These are phyloP conservation scores for Penicillium simplicissimum DNA, from an alignment of 495 filamentous ascomycete genomes.

Conservation along the genomic window DNA sequence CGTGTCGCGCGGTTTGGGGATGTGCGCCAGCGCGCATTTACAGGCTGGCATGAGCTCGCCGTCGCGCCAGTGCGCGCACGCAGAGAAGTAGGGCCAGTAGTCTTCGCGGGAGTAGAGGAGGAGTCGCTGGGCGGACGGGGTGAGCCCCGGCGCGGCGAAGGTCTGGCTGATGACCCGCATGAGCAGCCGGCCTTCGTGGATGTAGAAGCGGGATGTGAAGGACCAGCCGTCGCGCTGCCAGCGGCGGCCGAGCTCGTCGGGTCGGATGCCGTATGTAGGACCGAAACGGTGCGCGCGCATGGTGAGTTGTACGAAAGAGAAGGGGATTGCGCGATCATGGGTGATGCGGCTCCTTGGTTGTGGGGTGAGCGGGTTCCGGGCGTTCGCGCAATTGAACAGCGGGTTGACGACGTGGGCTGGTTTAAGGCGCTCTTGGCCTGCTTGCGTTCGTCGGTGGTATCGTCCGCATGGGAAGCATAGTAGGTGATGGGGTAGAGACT, in stretches of 20 bases:
- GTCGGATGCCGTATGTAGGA: slow-evolving; percentile 46
- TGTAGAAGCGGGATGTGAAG: slow-evolving; percentile 49
- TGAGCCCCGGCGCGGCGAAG: slow-evolving; percentile 46
- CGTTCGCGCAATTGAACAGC: slow-evolving; percentile 53
- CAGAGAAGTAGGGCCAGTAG: slow-evolving; percentile 60
- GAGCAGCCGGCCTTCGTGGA: slow-evolving; percentile 53
- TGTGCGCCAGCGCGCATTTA: slow-evolving; percentile 60
- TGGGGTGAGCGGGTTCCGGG: slow-evolving; percentile 39
- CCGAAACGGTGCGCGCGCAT: slow-evolving; percentile 44
- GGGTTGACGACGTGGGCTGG: slow-evolving; percentile 51
- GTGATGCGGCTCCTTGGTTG: slow-evolving; percentile 52
- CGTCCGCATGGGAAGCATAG: slow-evolving; percentile 56
- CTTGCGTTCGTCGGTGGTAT: slow-evolving; percentile 52
- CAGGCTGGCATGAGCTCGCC: slow-evolving; percentile 57
- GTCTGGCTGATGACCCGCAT: slow-evolving; percentile 51
- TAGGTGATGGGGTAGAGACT: slow-evolving; percentile 49
- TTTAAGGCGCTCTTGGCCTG: slow-evolving; percentile 51
- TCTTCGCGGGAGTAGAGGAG: slow-evolving; percentile 59
- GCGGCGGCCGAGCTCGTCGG: slow-evolving; percentile 44
- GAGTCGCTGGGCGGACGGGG: slow-evolving; percentile 46
- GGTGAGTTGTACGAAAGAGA: slow-evolving; percentile 55
- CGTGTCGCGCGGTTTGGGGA: slow-evolving; percentile 46
- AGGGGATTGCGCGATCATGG: slow-evolving; percentile 52
- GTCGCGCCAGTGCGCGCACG: slow-evolving; percentile 60
- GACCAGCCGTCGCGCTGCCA: slow-evolving; percentile 54